Conservation (phyloP, 805 yeast species). For the Metschnikowia amazonensis region DNA sequence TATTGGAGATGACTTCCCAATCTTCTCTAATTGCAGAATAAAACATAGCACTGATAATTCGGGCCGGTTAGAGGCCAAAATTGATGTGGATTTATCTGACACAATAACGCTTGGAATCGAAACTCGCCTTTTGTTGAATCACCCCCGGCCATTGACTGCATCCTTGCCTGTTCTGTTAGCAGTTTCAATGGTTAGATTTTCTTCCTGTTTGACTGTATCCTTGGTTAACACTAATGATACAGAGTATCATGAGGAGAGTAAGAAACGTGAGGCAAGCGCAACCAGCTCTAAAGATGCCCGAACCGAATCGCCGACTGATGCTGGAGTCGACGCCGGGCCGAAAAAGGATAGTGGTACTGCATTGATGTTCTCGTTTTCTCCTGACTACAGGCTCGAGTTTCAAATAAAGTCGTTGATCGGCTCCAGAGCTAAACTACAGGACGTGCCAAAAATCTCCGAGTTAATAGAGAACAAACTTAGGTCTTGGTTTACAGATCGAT, state of each 20-base stretch:
- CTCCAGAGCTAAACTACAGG: conserved; percentile 84
- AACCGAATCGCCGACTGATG: neutral
- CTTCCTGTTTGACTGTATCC: conserved; percentile 83
- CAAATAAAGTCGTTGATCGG: conserved; percentile 88
- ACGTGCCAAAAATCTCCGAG: conserved; percentile 86
- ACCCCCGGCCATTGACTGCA: conserved; percentile 81
- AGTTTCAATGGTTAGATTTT: conserved; percentile 85
- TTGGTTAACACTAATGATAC: conserved; percentile 47
- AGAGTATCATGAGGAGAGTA: conserved; percentile 20
- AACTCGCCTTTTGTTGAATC: conserved; percentile 71
- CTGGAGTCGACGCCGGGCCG: neutral
- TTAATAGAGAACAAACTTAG: conserved; percentile 77
- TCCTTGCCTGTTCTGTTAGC: conserved; percentile 79
- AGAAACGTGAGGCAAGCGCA: conserved; percentile 7
- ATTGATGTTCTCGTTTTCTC: conserved; percentile 83
- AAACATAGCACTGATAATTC: conserved; percentile 52
- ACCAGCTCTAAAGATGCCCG: conserved; percentile 2
- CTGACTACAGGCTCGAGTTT: conserved; percentile 87
- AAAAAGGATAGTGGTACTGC: conserved; percentile 50
- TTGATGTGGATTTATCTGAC: conserved; percentile 86
- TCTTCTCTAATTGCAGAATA: conserved; percentile 88
- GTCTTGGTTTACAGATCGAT: conserved; percentile 87
- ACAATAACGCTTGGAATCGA: conserved; percentile 83
- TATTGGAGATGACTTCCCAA: conserved; percentile 93
- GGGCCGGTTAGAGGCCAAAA: conserved; percentile 71